phyloP scores from a whole-genome alignment of 192 early-diverging fungal species.

The Gigaspora rosea region DNA sequence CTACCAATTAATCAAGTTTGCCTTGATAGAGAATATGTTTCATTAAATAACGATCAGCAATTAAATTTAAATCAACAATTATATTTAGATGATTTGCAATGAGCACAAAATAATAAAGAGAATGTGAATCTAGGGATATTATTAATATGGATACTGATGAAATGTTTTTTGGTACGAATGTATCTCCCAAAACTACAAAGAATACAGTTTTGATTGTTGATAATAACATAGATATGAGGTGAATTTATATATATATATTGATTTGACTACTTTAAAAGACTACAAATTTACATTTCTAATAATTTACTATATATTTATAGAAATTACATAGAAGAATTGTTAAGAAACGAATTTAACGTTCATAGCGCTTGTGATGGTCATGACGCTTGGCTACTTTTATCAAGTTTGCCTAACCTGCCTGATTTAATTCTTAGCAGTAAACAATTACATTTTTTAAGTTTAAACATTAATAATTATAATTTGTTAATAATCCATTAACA shows the following conservation, averaged over 20 bases:
- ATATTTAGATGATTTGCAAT: constrained; percentile 40
- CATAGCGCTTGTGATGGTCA: constrained; percentile 41
- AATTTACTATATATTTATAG: background rate
- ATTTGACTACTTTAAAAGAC: no score
- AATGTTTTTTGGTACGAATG: no score
- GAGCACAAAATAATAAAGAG: constrained; percentile 17
- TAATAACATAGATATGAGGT: constrained; percentile 50
- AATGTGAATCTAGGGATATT: no score
- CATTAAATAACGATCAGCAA: background rate
- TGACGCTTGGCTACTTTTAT: constrained; percentile 38
- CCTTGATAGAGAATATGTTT: constrained; percentile 9
- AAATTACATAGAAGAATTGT: constrained; percentile 34
- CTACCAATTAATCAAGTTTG: constrained; percentile 44
- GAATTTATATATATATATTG: background rate
- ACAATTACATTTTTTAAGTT: no score
- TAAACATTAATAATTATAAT: background rate
- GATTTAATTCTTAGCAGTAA: constrained; percentile 44
- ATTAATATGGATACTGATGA: no score
- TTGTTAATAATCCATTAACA: no score
- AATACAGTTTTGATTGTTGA: constrained; percentile 43
- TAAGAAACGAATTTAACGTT: constrained; percentile 41
- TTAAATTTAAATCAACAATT: constrained; percentile 35
- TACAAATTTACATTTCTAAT: background rate
- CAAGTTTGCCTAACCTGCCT: background rate
- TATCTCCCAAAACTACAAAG: no score